Evolutionary conservation across 805 yeast genomes (phyloP).

Genomic region (Saccharomycopsis sp.): DNA sequence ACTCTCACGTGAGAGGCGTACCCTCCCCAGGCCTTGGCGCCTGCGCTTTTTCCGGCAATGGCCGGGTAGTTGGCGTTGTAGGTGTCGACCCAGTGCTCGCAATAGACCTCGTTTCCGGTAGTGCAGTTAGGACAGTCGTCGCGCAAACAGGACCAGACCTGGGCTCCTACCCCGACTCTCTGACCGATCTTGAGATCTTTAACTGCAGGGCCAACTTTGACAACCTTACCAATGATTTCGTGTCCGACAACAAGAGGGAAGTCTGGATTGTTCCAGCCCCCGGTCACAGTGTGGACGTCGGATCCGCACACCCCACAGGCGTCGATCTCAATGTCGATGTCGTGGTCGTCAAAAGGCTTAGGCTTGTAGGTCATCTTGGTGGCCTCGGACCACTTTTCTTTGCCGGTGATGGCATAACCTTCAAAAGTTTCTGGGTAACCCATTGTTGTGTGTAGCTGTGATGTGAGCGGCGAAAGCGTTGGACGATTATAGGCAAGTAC

Average conservation of each 20-base stretch:
- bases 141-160: conserved; percentile 31
- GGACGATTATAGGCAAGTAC: neutral
- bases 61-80: conserved; percentile 29
- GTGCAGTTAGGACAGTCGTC: conserved; percentile 31
- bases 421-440: conserved; percentile 33
- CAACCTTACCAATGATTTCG: conserved; percentile 26
- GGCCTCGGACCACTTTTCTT: conserved; percentile 30
- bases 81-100: conserved; percentile 32
- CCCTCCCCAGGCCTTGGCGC: conserved; percentile 42
- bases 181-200: conserved; percentile 37
- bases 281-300: conserved; percentile 46
- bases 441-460: conserved; percentile 20
- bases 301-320: conserved; percentile 55
- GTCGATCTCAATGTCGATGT: conserved; percentile 34
- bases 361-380: conserved; percentile 29
- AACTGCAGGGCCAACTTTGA: conserved; percentile 35
- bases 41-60: conserved; percentile 23
- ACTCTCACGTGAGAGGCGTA: conserved; percentile 43
- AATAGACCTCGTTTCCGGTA: conserved; percentile 35
- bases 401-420: conserved; percentile 34
- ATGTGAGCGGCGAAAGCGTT: neutral
- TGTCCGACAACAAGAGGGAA: conserved; percentile 44
- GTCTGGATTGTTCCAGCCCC: conserved; percentile 41
- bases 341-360: conserved; percentile 32
- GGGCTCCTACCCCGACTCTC: conserved; percentile 42